Evolutionary conservation across 495 filamentous ascomycete species (phyloP), one percentile per base, ranked within the genome.

Genomic region (Hypoxylon fuscum): DNA sequence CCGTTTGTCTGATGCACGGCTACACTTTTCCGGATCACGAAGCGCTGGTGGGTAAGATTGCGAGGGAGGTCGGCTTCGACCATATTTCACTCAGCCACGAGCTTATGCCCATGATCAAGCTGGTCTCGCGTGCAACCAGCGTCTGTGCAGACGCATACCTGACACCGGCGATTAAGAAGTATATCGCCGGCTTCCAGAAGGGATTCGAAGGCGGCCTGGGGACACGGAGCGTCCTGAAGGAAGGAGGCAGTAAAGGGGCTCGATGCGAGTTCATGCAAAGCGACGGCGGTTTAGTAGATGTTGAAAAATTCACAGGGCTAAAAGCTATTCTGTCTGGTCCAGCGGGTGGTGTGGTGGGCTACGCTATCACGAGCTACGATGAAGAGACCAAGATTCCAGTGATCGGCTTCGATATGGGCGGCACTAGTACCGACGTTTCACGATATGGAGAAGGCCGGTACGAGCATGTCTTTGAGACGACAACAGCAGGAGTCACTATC

Each of bases 391-490:
- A 54, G 15, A 69, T 49, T 14, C 70, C 73, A 10, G 56, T 74
- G 5, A 70, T 76, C 15, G 72, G 72, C 5, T 72, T 73, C 25
- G 72, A 75, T 48, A 75, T 75, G 71, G 72, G 71, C 18, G 68
- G 64, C 35, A 76, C 74, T 2, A 64, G 54, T 8, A 76, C 74
- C 8, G 74, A 76, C 43, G 68, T 74, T 1, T 50, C 45, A 9
- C 32, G 55, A 17, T 58, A 27, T 8, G 25, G 58, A 27, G 74
- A 27, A 3, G 25, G 25, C 25, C 25, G 25, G 8, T 27, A 27
- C 25, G 95, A 98, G 54, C 95, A 98, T 72, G 94, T 97, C 0
- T 98, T 98, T 61, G 95, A 96, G 69, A 97, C 95, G 1, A 97
- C 94, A 0, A 96, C 96, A 0, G 94, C 95, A 1, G 95, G 95